Evolutionary conservation across 192 early-diverging fungal genomes (phyloP).

Genomic region (Entophlyctis helioformis): DNA sequence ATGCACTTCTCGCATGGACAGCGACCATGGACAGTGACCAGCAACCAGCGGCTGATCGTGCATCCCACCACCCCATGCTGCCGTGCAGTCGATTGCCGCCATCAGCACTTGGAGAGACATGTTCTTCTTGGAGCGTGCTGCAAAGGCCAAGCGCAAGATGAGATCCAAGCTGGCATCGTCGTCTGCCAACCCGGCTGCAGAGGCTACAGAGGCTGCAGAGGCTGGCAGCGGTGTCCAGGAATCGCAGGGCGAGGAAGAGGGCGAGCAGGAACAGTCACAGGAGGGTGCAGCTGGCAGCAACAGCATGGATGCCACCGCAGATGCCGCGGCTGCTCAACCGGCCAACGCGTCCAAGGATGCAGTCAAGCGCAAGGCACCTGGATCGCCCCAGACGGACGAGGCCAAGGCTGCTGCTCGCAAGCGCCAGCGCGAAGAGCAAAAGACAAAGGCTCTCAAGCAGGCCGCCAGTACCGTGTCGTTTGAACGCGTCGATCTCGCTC

Average conservation of each 20-base stretch:
- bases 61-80: too few species aligned
- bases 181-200: background rate
- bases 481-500: too few species aligned
- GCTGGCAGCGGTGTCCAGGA: background rate
- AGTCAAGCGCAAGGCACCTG: conserved; percentile 3
- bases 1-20: background rate
- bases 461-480: too few species aligned
- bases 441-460: too few species aligned
- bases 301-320: too few species aligned
- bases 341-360: too few species aligned
- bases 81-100: conserved; percentile 70
- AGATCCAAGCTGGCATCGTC: conserved; percentile 1
- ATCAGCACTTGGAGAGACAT: conserved; percentile 87
- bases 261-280: conserved; percentile 2
- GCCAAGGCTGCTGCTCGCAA: too few species aligned
- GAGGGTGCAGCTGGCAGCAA: conserved; percentile 13
- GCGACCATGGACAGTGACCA: background rate
- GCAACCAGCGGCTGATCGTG: background rate
- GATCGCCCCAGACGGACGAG: too few species aligned
- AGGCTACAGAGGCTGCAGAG: background rate
- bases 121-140: conserved; percentile 47
- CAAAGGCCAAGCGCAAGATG: conserved; percentile 21
- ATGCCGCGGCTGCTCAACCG: too few species aligned
- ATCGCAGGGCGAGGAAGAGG: conserved; percentile 14
- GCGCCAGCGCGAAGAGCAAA: too few species aligned